Conservation (phyloP, 805 yeast genomes). For the Brettanomyces sp. region DNA sequence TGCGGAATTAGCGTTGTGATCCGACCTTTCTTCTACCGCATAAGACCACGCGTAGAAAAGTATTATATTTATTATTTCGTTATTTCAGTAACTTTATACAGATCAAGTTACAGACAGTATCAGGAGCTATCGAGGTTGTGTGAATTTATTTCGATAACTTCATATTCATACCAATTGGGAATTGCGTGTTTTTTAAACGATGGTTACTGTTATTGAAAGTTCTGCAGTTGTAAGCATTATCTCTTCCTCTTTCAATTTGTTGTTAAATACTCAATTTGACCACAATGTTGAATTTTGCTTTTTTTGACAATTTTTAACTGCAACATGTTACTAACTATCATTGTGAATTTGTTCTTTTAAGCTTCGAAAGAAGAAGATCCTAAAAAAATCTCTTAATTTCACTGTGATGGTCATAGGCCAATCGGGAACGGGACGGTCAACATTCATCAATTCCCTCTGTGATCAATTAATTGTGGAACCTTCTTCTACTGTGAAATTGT, state of each 20-base stretch:
- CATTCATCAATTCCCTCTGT: conserved; percentile 83
- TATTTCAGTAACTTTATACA: too few species aligned
- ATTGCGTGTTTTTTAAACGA: conserved; percentile 10
- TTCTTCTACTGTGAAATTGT: conserved; percentile 37
- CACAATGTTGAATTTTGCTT: conserved; percentile 5
- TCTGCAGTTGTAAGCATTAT: conserved; percentile 33
- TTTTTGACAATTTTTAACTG: too few species aligned
- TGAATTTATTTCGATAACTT: too few species aligned
- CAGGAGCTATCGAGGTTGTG: too few species aligned
- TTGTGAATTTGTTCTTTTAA: conserved; percentile 1
- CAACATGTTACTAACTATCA: not conserved
- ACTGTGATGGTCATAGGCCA: conserved; percentile 83
- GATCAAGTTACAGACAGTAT: too few species aligned
- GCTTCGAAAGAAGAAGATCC: conserved; percentile 65
- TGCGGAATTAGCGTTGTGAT: too few species aligned
- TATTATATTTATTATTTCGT: too few species aligned
- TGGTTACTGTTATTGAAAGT: conserved; percentile 40
- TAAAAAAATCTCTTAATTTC: conserved; percentile 79
- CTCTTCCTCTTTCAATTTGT: too few species aligned
- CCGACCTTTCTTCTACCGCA: too few species aligned
- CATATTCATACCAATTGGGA: not conserved
- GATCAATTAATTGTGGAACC: conserved; percentile 78
- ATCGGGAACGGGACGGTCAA: conserved; percentile 84
- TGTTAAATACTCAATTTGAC: too few species aligned
- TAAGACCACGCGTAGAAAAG: too few species aligned